Conservation (phyloP, 2,329 filamentous ascomycete species). For the Cytospora mali region DNA sequence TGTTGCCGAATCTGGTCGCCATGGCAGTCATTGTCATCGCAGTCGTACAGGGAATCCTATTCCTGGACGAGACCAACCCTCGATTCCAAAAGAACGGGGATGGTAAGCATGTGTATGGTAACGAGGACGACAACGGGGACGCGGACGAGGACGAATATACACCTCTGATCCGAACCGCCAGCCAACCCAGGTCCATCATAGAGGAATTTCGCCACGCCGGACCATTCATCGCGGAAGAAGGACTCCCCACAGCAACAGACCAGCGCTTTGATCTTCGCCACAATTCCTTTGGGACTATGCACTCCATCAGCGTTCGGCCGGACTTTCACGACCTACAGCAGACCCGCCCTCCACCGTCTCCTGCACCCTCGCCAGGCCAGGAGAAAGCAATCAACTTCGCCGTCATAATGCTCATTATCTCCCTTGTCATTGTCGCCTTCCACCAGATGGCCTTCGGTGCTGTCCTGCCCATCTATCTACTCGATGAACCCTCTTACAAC, state of each 20-base stretch:
- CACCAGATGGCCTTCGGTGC: conserved; percentile 50
- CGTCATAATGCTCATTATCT: conserved; percentile 45
- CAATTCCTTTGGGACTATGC: conserved; percentile 47
- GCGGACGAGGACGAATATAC: conserved; percentile 35
- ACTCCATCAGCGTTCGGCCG: conserved; percentile 41
- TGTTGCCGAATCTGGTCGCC: conserved; percentile 59
- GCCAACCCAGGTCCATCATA: conserved; percentile 31
- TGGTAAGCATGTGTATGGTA: conserved; percentile 29
- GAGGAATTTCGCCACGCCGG: conserved; percentile 31
- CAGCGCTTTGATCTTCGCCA: conserved; percentile 42
- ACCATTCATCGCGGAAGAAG: conserved; percentile 40
- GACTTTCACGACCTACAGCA: conserved; percentile 23
- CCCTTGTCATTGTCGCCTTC: conserved; percentile 46
- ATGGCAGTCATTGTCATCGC: conserved; percentile 67
- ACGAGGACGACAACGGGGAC: conserved; percentile 32
- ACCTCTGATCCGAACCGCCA: conserved; percentile 36
- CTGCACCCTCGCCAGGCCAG: conserved; percentile 15
- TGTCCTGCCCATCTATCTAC: conserved; percentile 47
- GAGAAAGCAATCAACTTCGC: conserved; percentile 43
- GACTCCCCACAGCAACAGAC: conserved; percentile 39
- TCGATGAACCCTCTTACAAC: conserved; percentile 39
- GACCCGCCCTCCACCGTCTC: not conserved
- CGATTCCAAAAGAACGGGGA: conserved; percentile 24
- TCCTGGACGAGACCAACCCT: conserved; percentile 54
- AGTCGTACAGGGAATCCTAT: conserved; percentile 64